These are phyloP conservation scores for Glycyrrhiza uralensis DNA, from an alignment of 306 rosid genomes.

Conservation along the genomic window DNA sequence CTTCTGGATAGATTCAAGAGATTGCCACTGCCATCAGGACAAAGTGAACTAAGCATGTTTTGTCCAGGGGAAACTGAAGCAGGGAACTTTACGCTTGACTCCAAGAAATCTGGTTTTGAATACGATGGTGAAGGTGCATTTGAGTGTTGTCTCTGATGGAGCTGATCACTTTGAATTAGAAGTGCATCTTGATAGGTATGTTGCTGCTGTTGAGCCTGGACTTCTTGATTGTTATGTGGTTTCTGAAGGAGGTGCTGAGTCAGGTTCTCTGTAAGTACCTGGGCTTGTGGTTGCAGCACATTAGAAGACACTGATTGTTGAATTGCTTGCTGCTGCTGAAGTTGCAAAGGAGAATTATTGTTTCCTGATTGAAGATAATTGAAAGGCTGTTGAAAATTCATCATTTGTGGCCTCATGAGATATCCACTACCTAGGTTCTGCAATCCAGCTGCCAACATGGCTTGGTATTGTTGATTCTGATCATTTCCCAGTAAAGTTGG, in stretches of 20 bases:
- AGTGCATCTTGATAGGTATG: slow-evolving; percentile 48
- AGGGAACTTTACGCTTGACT: slow-evolving; percentile 53
- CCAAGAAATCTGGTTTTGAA: slow-evolving; percentile 62
- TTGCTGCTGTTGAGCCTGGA: slow-evolving; percentile 58
- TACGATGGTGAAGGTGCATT: slow-evolving; percentile 60
- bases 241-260: slow-evolving; percentile 71
- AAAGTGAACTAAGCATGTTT: slow-evolving; percentile 57
- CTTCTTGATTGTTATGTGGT: slow-evolving; percentile 58
- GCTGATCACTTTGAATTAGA: slow-evolving; percentile 58
- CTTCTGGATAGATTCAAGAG: slow-evolving; percentile 54
- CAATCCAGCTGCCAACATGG: slow-evolving; percentile 81
- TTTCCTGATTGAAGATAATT: slow-evolving; percentile 59
- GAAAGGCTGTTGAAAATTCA: slow-evolving; percentile 76
- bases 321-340: slow-evolving; percentile 61
- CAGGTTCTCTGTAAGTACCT: slow-evolving; percentile 52
- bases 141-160: slow-evolving; percentile 58
- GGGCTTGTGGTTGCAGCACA: slow-evolving; percentile 56
- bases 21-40: slow-evolving; percentile 60
- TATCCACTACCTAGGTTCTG: slow-evolving; percentile 74
- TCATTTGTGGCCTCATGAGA: slow-evolving; percentile 68
- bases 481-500: slow-evolving; percentile 63
- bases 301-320: slow-evolving; percentile 52
- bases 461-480: slow-evolving; percentile 79
- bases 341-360: slow-evolving; percentile 55
- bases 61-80: slow-evolving; percentile 53